Conservation (phyloP, 2,329 filamentous ascomycete genomes). For the Berkeleyomyces basicola region DNA sequence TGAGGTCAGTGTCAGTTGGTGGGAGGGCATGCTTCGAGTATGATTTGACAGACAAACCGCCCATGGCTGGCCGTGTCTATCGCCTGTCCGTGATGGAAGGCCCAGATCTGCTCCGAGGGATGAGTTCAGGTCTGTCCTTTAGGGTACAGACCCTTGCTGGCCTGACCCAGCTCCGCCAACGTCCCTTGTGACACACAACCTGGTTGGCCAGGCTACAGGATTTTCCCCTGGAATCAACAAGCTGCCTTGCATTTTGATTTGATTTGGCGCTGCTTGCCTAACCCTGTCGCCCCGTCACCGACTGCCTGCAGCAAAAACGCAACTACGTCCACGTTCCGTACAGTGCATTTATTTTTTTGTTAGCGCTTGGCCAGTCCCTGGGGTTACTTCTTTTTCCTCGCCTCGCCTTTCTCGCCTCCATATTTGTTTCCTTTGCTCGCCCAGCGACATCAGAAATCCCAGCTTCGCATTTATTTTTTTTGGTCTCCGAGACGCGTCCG, state of each 20-base stretch:
- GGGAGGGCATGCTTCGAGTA: no score
- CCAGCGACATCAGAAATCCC: neutral
- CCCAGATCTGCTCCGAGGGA: no score
- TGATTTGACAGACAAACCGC: no score
- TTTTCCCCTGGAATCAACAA: neutral
- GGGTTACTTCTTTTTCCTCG: neutral
- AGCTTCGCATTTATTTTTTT: neutral
- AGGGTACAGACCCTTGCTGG: neutral
- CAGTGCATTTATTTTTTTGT: neutral
- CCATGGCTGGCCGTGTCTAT: no score
- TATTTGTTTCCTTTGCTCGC: neutral
- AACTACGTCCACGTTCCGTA: no score
- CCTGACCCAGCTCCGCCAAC: neutral
- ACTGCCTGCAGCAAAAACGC: no score
- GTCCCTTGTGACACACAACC: neutral
- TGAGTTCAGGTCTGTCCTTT: neutral
- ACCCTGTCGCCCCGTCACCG: neutral
- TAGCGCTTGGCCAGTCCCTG: neutral
- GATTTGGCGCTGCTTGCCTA: neutral
- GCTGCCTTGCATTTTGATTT: neutral
- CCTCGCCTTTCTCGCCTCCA: neutral
- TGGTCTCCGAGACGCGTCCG: neutral
- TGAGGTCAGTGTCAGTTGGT: no score
- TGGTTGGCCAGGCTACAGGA: conserved; percentile 2
- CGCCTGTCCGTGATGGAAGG: no score